Base-by-base conservation (phyloP, 1,284 basidiomycete species). In the Xerocomus amazonicus region DNA sequence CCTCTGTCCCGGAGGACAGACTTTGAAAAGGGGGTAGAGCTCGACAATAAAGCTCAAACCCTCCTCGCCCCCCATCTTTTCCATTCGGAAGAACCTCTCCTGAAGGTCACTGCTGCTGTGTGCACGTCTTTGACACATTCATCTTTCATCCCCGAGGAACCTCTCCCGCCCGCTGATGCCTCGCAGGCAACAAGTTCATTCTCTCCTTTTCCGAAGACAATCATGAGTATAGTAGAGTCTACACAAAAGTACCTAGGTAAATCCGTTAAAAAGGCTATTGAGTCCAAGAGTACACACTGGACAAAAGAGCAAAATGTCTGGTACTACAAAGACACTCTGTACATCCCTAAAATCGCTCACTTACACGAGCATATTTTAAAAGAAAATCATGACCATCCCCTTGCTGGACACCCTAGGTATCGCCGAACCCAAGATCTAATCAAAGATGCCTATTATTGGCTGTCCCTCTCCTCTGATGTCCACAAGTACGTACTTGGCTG, bases 391-490 rank as follows among this genome's bases (percentile, higher is more conserved):
- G 16, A 46, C 23, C 29, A 46, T n/a, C 36, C 44, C 14, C 4
- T 32, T 3, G 13, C 28, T 9, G 28, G 44, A 9, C 36, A 45
- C 6, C 44, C 28, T 5, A 10, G 43, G 1, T 10, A 13, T 3
- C n/a, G 4, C 3, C 2, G 3, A 5, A 37, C 8, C 0, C 2
- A 7, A 3, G 35, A 38, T 5, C 17, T 45, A 2, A 31, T 37
- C 9, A 45, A n/a, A 16, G 3, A 19, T 3, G 26, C 26, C 3
- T 50, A 50, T 9, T 53, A 44, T 9, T 53, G 40, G 51, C 47
- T 35, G 0, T 14, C 17, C 1, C 2, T 53, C 0, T 0, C 1
- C 2, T 17, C 19, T 3, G 36, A 47, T 6, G 6, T 47, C 1
- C 7, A 44, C 9, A 17, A 0, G 10, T 53, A 53, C 9, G 13